phyloP scores from a whole-genome alignment of 306 rosid genomes.

The Quercus glauca region DNA sequence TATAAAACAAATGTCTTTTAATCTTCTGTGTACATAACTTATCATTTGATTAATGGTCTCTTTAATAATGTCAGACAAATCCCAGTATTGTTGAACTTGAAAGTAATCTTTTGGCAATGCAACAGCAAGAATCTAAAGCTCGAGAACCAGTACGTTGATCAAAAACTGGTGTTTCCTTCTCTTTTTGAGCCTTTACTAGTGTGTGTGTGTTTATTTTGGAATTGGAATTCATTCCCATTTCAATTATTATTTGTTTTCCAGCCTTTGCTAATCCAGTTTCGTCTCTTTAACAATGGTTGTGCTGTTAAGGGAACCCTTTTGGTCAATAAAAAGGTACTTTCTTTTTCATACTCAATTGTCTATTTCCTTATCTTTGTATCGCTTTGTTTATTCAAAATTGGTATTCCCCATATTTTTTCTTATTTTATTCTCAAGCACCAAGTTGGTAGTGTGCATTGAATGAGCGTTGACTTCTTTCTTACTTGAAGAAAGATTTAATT shows the following conservation, averaged over 20 bases:
- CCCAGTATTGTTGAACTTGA: slow-evolving; percentile 21
- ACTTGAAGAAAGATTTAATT: background rate
- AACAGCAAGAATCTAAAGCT: slow-evolving; percentile 13
- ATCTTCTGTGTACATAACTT: slow-evolving; percentile 1
- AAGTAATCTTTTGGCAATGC: slow-evolving; percentile 24
- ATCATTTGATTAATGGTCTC: background rate
- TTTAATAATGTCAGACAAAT: slow-evolving; percentile 31
- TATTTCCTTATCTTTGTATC: background rate
- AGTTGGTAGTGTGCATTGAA: too few species aligned
- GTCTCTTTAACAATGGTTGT: slow-evolving; percentile 60
- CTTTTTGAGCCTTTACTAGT: slow-evolving; percentile 3
- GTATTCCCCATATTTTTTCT: too few species aligned
- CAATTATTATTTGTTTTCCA: slow-evolving; percentile 22
- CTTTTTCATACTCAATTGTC: background rate
- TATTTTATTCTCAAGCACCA: too few species aligned
- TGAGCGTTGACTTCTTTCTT: too few species aligned
- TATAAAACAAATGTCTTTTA: background rate
- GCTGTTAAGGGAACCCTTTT: slow-evolving; percentile 81
- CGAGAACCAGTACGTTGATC: slow-evolving; percentile 42
- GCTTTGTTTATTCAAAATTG: background rate
- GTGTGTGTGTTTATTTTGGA: background rate
- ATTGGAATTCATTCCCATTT: slow-evolving; percentile 21
- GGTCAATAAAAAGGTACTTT: slow-evolving; percentile 59
- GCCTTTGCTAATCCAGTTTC: slow-evolving; percentile 81
- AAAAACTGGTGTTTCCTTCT: slow-evolving; percentile 10